Percentiles rank a stretch among this genome's conserved stretches.
Conservation (phyloP, 805 yeast genomes). For the Spathaspora boniae region DNA sequence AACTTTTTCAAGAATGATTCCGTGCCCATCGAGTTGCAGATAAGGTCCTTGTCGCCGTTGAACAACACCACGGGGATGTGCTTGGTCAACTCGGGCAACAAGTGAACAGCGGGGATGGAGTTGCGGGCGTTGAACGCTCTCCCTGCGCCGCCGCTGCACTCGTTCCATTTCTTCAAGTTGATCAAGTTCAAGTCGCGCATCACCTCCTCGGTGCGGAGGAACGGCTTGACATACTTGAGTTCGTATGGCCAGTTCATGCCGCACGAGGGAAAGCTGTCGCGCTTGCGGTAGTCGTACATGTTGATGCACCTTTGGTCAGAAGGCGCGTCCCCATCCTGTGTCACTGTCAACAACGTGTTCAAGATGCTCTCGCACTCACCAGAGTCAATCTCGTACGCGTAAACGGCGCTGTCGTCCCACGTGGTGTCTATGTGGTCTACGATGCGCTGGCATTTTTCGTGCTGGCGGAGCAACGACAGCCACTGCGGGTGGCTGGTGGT, state of each 20-base stretch:
- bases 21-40: constrained; percentile 81
- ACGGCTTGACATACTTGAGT: constrained; percentile 46
- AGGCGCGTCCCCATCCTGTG: constrained; percentile 24
- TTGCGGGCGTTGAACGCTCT: constrained; percentile 45
- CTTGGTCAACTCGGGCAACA: constrained; percentile 64
- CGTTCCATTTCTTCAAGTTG: constrained; percentile 57
- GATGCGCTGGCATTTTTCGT: constrained; percentile 58
- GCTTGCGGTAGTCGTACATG: constrained; percentile 73
- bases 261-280: constrained; percentile 78
- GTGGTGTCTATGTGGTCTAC: constrained; percentile 28
- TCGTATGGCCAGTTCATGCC: constrained; percentile 91
- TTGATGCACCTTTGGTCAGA: constrained; percentile 62
- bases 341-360: constrained; percentile 29
- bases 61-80: constrained; percentile 65
- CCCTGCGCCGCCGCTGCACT: constrained; percentile 68
- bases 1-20: constrained; percentile 60
- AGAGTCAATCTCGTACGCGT: constrained; percentile 23
- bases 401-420: constrained; percentile 14
- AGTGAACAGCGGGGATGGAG: constrained; percentile 57
- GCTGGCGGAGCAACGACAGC: constrained; percentile 42
- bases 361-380: constrained; percentile 49
- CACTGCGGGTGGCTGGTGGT: constrained; percentile 36
- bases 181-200: constrained; percentile 49
- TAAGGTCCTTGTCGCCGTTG: constrained; percentile 84
- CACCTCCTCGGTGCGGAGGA: constrained; percentile 46